Evolutionary conservation across 345 rosid species (phyloP).

Genomic region (Capsella bursapastoris): DNA sequence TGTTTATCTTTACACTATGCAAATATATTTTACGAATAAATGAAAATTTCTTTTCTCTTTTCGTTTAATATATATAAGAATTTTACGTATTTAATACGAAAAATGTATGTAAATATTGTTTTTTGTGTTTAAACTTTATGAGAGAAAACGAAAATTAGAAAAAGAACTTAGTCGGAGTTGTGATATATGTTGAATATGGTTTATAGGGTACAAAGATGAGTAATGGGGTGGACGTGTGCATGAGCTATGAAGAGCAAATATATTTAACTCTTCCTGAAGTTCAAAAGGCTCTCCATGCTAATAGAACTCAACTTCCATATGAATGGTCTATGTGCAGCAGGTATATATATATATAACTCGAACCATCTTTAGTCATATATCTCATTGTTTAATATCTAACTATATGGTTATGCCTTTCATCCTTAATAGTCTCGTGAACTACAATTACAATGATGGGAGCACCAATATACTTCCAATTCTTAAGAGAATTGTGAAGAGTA

Average conservation of each 20-base stretch:
- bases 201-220: slow-evolving; percentile 76
- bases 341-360: slow-evolving; percentile 39
- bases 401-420: slow-evolving; percentile 1
- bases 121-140: no score
- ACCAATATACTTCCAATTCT: slow-evolving; percentile 77
- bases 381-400: slow-evolving; percentile 7
- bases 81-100: no score
- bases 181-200: slow-evolving; percentile 1
- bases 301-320: slow-evolving; percentile 68
- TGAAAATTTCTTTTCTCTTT: not conserved
- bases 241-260: slow-evolving; percentile 63
- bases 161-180: no score
- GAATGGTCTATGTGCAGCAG: slow-evolving; percentile 83
- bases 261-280: slow-evolving; percentile 89
- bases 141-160: no score
- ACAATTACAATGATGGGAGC: slow-evolving; percentile 60
- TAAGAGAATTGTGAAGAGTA: slow-evolving; percentile 62
- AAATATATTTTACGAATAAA: not conserved
- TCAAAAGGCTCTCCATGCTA: slow-evolving; percentile 91
- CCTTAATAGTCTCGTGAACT: slow-evolving; percentile 57
- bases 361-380: slow-evolving; percentile 22
- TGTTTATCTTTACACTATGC: not conserved
- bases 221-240: slow-evolving; percentile 85
- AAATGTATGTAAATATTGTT: no score
- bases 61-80: not conserved